Evolutionary conservation across 306 rosid genomes (phyloP), one percentile per base, ranked within the genome.

Genomic region (Rosa persica): DNA sequence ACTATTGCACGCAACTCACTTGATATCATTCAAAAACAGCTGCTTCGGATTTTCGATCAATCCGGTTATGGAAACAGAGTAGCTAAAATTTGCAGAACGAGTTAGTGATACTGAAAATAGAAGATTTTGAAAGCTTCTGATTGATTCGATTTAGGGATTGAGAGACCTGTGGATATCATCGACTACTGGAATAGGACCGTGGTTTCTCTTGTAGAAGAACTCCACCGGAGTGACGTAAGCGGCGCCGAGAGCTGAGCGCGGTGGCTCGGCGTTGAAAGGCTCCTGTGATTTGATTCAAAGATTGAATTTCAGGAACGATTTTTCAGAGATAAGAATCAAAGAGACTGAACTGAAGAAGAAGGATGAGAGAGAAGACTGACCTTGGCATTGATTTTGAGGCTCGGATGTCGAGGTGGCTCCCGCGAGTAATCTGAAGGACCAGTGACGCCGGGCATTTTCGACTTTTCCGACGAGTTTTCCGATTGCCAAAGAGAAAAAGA

Each of bases 251-350:
- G 84, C 88, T 6, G 91, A 78, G 46, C 97, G 97, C 0, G 86
- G 93, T 60, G 97, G 98, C 83, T 94, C 97, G 0, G 97, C 97
- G 67, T 92, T 94, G 82, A 94, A 94, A 17, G 98, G 97, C 72
- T 88, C 90, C 96, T 92, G 88, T 57, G 77, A 27, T 42, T 48
- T 47, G 43, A 52, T 69, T 39, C 48, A 52, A 64, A 10, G 36
- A 42, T 8, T 25, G 74, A 25, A 43, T 4, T n/a, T 16, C 7
- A 22, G 42, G 23, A 65, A 27, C 25, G 44, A 39, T 3, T 3
- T 8, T 17, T 23, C n/a, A 40, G 22, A 39, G 40, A 42, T 30
- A 30, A 55, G 20, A 51, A 46, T 38, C 66, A 25, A 48, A 19
- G 49, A 72, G 52, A 17, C 13, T 23, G 5, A 22, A 65, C 0